Base-by-base conservation (phyloP, 2,329 filamentous ascomycete species). In the Talaromyces funiculosus region DNA sequence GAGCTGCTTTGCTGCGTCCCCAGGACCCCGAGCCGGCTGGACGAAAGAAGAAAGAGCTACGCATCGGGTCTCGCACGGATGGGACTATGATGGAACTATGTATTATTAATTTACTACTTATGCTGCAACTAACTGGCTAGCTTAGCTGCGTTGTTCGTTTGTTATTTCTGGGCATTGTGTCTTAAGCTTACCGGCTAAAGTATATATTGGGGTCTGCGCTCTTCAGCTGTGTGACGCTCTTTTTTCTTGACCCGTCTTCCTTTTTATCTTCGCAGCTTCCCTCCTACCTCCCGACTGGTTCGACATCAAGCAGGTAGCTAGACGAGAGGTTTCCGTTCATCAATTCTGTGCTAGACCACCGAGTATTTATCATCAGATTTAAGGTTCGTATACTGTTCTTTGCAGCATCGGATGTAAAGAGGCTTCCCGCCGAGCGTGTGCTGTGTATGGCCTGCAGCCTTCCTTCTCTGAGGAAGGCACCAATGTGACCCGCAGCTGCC, bases 161-260 rank as follows among this genome's bases (percentile, higher is more conserved):
- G 22, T 16, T 26, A 4, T 4, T 47, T 26, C 43, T 47, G 24
- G 43, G 43, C 43, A 14, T 29, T 29, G 22, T 20, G 18, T 22
- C 38, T 20, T 12, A 47, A 47, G 2, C 22, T n/a, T 24, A 47
- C 12, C 20, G 12, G 29, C 14, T 47, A 18, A 6, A 8, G 14
- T 37, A 37, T 51, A 51, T 53, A 53, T 24, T 53, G 24, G 45
- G 49, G 49, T 53, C 49, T 53, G 49, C 49, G 49, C 49, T 53
- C 29, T 37, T 20, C 29, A 29, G 43, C 43, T 29, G 43, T 29
- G 16, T 18, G 22, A 16, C 31, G 6, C 20, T 20, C 26, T 33
- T 53, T 24, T 38, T 38, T 8, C 10, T 53, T 35, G 14, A 22
- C 51, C n/a, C 24, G 51, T 22, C 31, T 38, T 53, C 6, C 18